phyloP scores from a whole-genome alignment of 331 rosid species.

The Erythrophleum ivorense region DNA sequence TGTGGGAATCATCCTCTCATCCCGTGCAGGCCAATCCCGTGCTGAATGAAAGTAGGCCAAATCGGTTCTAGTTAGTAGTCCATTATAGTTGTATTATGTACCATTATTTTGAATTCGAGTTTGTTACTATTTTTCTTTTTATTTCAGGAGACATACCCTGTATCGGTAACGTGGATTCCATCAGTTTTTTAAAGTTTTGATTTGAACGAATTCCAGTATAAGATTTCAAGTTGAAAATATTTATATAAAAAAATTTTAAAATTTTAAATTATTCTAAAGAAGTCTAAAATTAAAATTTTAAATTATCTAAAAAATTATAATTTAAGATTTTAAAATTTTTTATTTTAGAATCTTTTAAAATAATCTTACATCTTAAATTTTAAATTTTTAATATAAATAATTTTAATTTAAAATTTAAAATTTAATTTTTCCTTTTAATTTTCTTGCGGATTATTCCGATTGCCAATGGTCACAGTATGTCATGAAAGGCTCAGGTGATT shows the following conservation, averaged over 20 bases:
- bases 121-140: conserved; percentile 32
- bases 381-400: too few species aligned
- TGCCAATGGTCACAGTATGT: background rate
- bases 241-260: too few species aligned
- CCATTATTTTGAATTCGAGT: conserved; percentile 31
- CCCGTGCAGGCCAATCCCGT: conserved; percentile 80
- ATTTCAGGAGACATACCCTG: conserved; percentile 31
- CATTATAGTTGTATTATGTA: conserved; percentile 14
- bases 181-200: background rate
- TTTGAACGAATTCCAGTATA: too few species aligned
- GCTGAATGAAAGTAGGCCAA: conserved; percentile 52
- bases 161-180: background rate
- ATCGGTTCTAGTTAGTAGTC: conserved; percentile 25
- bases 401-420: too few species aligned
- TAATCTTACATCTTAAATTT: too few species aligned
- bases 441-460: conserved; percentile 23
- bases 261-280: too few species aligned
- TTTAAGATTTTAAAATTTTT: too few species aligned
- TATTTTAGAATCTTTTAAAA: too few species aligned
- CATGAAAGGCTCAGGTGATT: background rate
- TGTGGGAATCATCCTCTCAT: conserved; percentile 84
- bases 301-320: too few species aligned
- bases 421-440: background rate
- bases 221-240: too few species aligned
- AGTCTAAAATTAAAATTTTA: too few species aligned